Conservation (phyloP, 139 green algal species). For the Diplosphaera chodatii region DNA sequence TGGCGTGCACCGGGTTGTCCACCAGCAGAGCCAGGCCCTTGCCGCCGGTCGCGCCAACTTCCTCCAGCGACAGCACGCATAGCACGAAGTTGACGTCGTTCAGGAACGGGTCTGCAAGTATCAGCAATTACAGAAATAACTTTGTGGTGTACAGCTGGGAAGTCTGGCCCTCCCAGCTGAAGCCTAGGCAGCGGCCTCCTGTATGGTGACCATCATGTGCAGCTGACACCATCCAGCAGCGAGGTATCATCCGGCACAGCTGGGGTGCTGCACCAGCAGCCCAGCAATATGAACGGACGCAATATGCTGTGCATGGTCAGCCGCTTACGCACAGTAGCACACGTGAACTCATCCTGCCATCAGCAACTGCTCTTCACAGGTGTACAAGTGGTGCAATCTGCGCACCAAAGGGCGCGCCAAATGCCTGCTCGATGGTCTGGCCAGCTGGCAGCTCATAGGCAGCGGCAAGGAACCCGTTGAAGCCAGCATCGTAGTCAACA, state of each 20-base stretch:
- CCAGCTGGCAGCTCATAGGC: conserved; percentile 6
- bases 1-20: conserved; percentile 20
- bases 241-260: no score
- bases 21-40: neutral
- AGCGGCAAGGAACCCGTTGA: conserved; percentile 21
- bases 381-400: neutral
- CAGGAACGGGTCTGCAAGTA: conserved; percentile 19
- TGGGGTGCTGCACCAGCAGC: no score
- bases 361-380: neutral
- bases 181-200: no score
- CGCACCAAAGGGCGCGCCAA: conserved; percentile 3
- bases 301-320: no score
- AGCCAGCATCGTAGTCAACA: conserved; percentile 16
- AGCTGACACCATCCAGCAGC: no score
- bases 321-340: no score
- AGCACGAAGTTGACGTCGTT: conserved; percentile 27
- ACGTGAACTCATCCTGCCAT: no score
- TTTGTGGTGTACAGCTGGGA: no score
- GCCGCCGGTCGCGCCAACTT: conserved; percentile 24
- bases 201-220: no score
- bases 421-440: neutral
- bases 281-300: no score
- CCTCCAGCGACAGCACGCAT: conserved; percentile 24
- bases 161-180: no score
- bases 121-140: no score